These are phyloP conservation scores for Apophysomyces trapeziformis DNA, from an alignment of 371 early-diverging fungal species.

Conservation along the genomic window DNA sequence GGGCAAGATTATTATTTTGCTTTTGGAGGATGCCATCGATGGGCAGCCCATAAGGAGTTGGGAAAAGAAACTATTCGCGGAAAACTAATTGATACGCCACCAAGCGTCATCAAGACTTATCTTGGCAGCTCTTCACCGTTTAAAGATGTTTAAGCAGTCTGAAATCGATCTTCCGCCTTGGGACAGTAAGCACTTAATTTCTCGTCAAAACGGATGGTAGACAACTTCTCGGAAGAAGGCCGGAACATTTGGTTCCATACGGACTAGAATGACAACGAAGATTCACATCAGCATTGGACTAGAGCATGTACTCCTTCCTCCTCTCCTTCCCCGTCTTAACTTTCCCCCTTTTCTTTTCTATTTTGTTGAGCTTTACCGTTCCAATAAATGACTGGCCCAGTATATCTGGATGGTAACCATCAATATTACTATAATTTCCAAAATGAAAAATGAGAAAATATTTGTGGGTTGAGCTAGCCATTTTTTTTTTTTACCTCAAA, in stretches of 20 bases:
- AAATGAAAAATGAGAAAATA: background rate
- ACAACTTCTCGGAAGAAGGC: slow-evolving; percentile 9
- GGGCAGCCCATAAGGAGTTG: slow-evolving; percentile 53
- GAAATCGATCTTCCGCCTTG: slow-evolving; percentile 21
- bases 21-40: slow-evolving; percentile 56
- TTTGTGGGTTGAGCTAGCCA: background rate
- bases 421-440: slow-evolving; percentile 31
- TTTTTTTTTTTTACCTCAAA: slow-evolving; percentile 24
- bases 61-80: slow-evolving; percentile 44
- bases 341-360: background rate
- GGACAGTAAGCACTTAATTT: slow-evolving; percentile 32
- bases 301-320: slow-evolving; percentile 5
- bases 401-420: slow-evolving; percentile 42
- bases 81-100: slow-evolving; percentile 48
- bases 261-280: background rate
- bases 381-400: slow-evolving; percentile 30
- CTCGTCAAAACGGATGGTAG: background rate
- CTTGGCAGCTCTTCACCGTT: slow-evolving; percentile 50
- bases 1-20: slow-evolving; percentile 54
- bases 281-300: background rate
- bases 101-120: slow-evolving; percentile 43
- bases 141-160: slow-evolving; percentile 29
- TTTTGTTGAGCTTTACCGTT: slow-evolving; percentile 23
- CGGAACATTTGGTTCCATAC: slow-evolving; percentile 20
- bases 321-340: background rate